Percentiles rank a stretch among this genome's conserved stretches.
phyloP scores from a whole-genome alignment of 495 filamentous ascomycete genomes.

The Penicillium steckii region DNA sequence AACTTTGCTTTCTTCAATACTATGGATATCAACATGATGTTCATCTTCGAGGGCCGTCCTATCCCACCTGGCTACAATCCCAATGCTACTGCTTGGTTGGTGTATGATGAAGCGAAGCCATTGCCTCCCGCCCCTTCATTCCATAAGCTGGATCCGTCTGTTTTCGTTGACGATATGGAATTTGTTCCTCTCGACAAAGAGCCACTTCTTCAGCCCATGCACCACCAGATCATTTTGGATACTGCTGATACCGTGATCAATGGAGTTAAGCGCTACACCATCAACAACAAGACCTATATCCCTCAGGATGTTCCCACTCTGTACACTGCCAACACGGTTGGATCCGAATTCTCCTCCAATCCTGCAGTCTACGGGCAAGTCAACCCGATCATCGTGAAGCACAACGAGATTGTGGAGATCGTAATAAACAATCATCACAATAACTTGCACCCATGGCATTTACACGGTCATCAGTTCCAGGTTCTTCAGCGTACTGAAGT shows the following conservation, averaged over 20 bases:
- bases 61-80: constrained; percentile 50
- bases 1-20: constrained; percentile 59
- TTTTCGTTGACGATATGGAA: constrained; percentile 67
- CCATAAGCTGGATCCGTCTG: constrained; percentile 49
- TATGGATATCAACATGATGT: constrained; percentile 54
- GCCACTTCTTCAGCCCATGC: constrained; percentile 28
- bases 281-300: constrained; percentile 47
- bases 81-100: constrained; percentile 78
- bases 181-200: constrained; percentile 70
- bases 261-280: constrained; percentile 52
- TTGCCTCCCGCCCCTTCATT: constrained; percentile 56
- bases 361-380: constrained; percentile 32
- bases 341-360: constrained; percentile 53
- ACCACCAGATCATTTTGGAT: constrained; percentile 36
- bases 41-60: constrained; percentile 38
- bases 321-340: constrained; percentile 61
- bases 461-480: constrained; percentile 62
- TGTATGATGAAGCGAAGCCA: constrained; percentile 62
- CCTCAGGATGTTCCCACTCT: constrained; percentile 71
- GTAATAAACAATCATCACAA: constrained; percentile 63
- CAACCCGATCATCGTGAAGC: constrained; percentile 44
- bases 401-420: constrained; percentile 58
- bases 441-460: constrained; percentile 63
- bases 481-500: constrained; percentile 37
- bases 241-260: constrained; percentile 58